These are phyloP conservation scores for Colletotrichum sp. DNA, from an alignment of 2,329 filamentous ascomycete genomes.

Conservation along the genomic window DNA sequence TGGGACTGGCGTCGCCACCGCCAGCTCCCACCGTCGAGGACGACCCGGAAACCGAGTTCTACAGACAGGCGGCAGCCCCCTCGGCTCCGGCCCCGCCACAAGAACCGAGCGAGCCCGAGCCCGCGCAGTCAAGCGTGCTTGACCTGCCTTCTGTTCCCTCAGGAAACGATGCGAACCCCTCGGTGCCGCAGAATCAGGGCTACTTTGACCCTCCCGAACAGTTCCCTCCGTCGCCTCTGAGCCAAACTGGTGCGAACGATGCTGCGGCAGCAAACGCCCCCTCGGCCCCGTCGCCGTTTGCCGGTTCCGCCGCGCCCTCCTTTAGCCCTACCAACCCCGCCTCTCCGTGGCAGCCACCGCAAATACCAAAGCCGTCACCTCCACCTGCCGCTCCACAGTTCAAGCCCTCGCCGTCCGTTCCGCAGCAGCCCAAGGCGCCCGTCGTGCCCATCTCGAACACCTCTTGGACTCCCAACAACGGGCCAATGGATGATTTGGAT, in stretches of 20 bases:
- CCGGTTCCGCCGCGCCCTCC: constrained; percentile 4
- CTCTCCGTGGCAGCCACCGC: constrained; percentile 10
- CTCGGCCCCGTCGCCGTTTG: constrained; percentile 9
- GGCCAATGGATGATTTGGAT: constrained; percentile 48
- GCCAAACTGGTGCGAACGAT: constrained; percentile 33
- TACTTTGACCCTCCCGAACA: constrained; percentile 39
- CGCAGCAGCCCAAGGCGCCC: not conserved
- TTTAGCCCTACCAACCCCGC: constrained; percentile 7
- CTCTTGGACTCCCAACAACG: constrained; percentile 13
- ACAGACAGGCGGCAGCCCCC: constrained; percentile 26
- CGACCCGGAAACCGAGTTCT: constrained; percentile 46
- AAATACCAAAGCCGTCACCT: constrained; percentile 10
- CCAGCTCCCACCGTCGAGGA: constrained; percentile 57
- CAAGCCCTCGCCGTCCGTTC: constrained; percentile 21
- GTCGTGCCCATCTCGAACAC: constrained; percentile 17
- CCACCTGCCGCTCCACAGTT: constrained; percentile 24
- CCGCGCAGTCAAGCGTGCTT: constrained; percentile 3
- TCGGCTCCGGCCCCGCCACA: constrained; percentile 27
- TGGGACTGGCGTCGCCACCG: constrained; percentile 48
- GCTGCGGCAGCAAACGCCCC: not conserved
- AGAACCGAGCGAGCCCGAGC: constrained; percentile 22
- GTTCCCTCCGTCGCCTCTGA: constrained; percentile 40
- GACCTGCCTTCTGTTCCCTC: constrained; percentile 20
- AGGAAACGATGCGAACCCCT: not conserved
- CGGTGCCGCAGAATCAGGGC: constrained; percentile 26